These are phyloP conservation scores for Pleurostoma richardsiae DNA, from an alignment of 2,329 filamentous ascomycete species.

Conservation along the genomic window DNA sequence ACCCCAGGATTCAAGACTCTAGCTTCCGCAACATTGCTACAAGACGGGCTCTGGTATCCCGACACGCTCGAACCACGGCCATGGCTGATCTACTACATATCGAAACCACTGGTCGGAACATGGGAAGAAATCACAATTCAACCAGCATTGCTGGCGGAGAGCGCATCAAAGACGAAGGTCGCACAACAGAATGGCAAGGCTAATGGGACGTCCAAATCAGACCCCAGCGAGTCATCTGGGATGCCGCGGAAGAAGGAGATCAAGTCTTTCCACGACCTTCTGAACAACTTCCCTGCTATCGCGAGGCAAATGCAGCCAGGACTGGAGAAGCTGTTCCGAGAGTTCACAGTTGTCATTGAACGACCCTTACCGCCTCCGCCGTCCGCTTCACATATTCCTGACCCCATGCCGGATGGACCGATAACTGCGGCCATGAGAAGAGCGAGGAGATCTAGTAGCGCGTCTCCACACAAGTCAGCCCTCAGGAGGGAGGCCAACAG, in stretches of 20 bases:
- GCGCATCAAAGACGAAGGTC: conserved; percentile 23
- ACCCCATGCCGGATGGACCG: conserved; percentile 52
- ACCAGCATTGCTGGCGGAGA: conserved; percentile 55
- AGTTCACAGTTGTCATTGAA: conserved; percentile 82
- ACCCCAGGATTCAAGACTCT: conserved; percentile 78
- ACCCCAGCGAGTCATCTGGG: conserved; percentile 35
- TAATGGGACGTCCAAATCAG: conserved; percentile 9
- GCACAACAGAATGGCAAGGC: conserved; percentile 14
- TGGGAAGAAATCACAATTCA: conserved; percentile 72
- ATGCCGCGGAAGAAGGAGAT: conserved; percentile 80
- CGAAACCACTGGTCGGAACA: conserved; percentile 76
- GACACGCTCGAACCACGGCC: conserved; percentile 84
- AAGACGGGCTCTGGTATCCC: conserved; percentile 82
- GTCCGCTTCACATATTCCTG: conserved; percentile 53
- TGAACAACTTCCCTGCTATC: conserved; percentile 92
- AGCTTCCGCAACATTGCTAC: conserved; percentile 81
- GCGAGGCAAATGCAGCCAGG: conserved; percentile 93
- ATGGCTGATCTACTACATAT: conserved; percentile 97
- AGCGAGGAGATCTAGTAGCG: conserved; percentile 46
- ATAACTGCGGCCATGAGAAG: conserved; percentile 50
- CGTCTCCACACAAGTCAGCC: conserved; percentile 14
- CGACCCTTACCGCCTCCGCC: conserved; percentile 76
- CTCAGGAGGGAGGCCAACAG: conserved; percentile 4
- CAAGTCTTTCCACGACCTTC: conserved; percentile 81
- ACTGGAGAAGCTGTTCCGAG: conserved; percentile 80